These are phyloP conservation scores for Moricandia moricandioides DNA, from an alignment of 345 rosid species.

Conservation along the genomic window DNA sequence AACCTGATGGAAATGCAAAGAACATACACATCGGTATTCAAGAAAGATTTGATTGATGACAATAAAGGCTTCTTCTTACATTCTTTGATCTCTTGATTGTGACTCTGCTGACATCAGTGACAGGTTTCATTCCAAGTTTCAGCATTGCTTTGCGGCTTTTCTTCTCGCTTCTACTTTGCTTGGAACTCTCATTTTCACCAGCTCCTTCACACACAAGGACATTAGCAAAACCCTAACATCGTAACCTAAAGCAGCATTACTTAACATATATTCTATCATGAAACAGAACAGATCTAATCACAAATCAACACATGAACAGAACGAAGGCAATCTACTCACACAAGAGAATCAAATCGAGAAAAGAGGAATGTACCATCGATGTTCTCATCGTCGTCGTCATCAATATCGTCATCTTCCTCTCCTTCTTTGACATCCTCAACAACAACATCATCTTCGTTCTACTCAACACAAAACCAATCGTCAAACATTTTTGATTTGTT, in stretches of 20 bases:
- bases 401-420: conserved; percentile 66
- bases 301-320: neutral
- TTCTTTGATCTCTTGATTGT: conserved; percentile 87
- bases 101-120: conserved; percentile 78
- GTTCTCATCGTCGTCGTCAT: conserved; percentile 63
- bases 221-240: neutral
- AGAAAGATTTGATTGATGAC: neutral
- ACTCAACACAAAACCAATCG: neutral
- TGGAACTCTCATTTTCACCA: conserved; percentile 56
- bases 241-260: neutral
- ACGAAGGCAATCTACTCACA: neutral
- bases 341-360: neutral
- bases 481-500: too few relatives aligned
- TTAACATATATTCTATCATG: neutral
- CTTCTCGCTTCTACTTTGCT: conserved; percentile 90
- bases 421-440: conserved; percentile 82
- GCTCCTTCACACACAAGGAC: conserved; percentile 29
- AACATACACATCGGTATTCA: neutral
- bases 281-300: conserved; percentile 10
- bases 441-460: conserved; percentile 32
- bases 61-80: conserved; percentile 32
- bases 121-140: conserved; percentile 84
- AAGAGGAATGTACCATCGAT: conserved; percentile 42
- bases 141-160: conserved; percentile 86
- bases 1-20: conserved; percentile 42